Conservation (phyloP, 805 yeast genomes). For the Kuraishia borneana region DNA sequence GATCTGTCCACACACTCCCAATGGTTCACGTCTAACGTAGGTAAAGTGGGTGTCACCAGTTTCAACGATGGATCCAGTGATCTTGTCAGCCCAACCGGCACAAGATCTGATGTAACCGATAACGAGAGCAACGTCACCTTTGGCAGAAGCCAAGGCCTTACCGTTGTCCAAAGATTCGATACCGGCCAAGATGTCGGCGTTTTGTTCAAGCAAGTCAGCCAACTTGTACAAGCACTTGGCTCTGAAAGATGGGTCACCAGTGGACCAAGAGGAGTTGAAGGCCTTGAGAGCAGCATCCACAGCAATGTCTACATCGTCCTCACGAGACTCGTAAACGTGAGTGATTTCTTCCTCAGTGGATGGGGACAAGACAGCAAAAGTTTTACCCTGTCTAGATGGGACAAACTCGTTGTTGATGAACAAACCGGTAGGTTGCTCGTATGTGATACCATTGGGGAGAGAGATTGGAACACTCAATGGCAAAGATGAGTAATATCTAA, state of each 20-base stretch:
- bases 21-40: slow-evolving; percentile 57
- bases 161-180: slow-evolving; percentile 53
- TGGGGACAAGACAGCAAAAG: slow-evolving; percentile 49
- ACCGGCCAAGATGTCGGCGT: slow-evolving; percentile 39
- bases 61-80: slow-evolving; percentile 53
- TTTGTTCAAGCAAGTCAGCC: slow-evolving; percentile 35
- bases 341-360: slow-evolving; percentile 41
- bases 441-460: slow-evolving; percentile 41
- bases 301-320: slow-evolving; percentile 41
- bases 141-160: slow-evolving; percentile 39
- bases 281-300: slow-evolving; percentile 42
- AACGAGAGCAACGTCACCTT: slow-evolving; percentile 47
- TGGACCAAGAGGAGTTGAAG: slow-evolving; percentile 34
- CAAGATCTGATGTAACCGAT: slow-evolving; percentile 48
- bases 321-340: slow-evolving; percentile 37
- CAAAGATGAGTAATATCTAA: slow-evolving; percentile 15
- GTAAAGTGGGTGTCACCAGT: slow-evolving; percentile 43
- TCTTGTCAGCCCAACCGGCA: slow-evolving; percentile 70
- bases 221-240: slow-evolving; percentile 34
- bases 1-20: slow-evolving; percentile 62
- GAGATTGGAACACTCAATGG: slow-evolving; percentile 37
- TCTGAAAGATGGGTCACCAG: slow-evolving; percentile 31
- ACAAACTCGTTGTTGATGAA: slow-evolving; percentile 83
- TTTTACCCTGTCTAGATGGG: slow-evolving; percentile 38
- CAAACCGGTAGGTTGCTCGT: slow-evolving; percentile 61